Conservation (phyloP, 345 rosid genomes). For the Citrus maxima region DNA sequence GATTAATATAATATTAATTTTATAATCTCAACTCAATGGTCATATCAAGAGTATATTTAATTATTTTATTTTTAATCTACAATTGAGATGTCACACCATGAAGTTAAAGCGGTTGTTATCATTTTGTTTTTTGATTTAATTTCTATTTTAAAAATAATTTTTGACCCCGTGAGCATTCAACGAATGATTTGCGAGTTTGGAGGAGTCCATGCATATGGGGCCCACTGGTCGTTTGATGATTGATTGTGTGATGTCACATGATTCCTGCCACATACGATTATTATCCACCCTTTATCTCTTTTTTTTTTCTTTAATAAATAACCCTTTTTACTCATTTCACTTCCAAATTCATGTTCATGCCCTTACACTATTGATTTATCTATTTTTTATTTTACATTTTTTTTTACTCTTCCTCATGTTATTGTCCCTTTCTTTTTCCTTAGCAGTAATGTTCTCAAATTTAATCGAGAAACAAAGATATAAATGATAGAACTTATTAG, state of each 20-base stretch:
- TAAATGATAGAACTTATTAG: too few species aligned
- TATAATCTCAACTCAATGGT: too few species aligned
- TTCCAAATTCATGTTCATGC: neutral
- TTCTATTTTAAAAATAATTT: neutral
- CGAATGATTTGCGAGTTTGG: neutral
- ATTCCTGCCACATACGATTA: slow-evolving; percentile 2
- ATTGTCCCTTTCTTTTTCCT: neutral
- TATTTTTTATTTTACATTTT: too few species aligned
- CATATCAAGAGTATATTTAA: too few species aligned
- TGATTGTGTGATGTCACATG: neutral
- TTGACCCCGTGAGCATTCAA: neutral
- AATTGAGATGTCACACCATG: neutral
- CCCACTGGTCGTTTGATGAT: neutral
- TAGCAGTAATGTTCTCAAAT: too few species aligned
- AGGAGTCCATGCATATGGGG: neutral
- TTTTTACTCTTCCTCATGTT: neutral
- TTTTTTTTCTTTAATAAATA: too few species aligned
- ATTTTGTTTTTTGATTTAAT: neutral
- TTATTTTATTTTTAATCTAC: neutral
- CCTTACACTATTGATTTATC: neutral
- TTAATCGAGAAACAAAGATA: too few species aligned
- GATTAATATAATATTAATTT: too few species aligned
- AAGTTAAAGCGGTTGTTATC: neutral
- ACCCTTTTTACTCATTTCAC: neutral
- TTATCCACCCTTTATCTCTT: neutral